Base-by-base conservation (phyloP, 805 yeast species). In the Ogataea pilisensis region DNA sequence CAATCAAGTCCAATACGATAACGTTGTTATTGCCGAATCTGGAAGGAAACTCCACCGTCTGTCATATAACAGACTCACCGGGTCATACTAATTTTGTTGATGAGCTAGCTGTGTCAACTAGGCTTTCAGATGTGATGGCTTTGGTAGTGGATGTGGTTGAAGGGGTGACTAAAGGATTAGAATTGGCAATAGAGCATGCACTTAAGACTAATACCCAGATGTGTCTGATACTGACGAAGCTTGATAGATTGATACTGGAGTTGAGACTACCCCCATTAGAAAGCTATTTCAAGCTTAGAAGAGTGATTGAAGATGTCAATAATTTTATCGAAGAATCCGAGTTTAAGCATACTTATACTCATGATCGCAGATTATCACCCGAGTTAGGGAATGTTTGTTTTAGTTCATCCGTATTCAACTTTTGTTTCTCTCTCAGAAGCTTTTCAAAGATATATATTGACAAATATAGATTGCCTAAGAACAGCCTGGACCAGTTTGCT, bases 31-130 rank as follows among this genome's bases (percentile, higher is more conserved):
- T 82, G 13, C 75, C 73, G 0, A 77, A 78, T 54, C 46, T 76
- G 22, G 62, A 58, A 12, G 75, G 69, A 1, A 76, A 74, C 45
- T 81, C 95, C 0, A 61, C 66, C 14, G 75, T 77, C 0, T 52
- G 81, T 17, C 86, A 84, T 53, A 46, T 90, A 1, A 49, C 88
- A 1, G 99, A 95, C 54, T 69, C 95, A 0, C 99, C 99, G 0
- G 99, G 99, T 0, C 98, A 93, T 61, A 74, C 76, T 0, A 82
- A 88, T 54, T 93, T 93, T 54, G 64, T 70, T 22, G 96, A 88
- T 55, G 97, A 93, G 50, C 63, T 78, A 4, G 70, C 77, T 0
- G 71, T 76, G 0, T 73, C 85, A 0, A 59, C 80, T 8, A 60
- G 76, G 18, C 66, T 81, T 0, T 73, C 75, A 0, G 97, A 93